phyloP scores from a whole-genome alignment of 2,329 filamentous ascomycete species.

The Kalaharituber pfeilii region DNA sequence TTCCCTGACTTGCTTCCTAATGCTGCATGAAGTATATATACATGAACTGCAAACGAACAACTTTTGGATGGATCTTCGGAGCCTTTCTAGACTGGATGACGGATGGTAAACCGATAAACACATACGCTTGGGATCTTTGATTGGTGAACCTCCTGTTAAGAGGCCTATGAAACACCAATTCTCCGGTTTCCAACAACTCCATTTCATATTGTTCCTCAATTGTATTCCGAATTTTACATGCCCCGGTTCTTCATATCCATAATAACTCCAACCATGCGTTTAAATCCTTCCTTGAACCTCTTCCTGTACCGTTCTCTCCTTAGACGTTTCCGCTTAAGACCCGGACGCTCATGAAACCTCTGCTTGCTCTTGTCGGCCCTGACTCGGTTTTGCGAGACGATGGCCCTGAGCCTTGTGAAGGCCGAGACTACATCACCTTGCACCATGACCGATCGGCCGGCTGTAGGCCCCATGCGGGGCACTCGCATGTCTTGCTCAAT shows the following conservation, averaged over 20 bases:
- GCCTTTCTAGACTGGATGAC: neutral
- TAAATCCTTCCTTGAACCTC: constrained; percentile 53
- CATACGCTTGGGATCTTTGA: neutral
- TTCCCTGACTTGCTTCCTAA: too few relatives aligned
- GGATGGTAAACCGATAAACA: neutral
- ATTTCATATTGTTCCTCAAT: neutral
- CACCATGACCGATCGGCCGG: constrained; percentile 24
- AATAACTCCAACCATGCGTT: constrained; percentile 45
- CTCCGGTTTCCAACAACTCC: neutral
- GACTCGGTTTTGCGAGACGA: constrained; percentile 40
- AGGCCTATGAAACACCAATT: neutral
- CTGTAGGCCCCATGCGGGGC: constrained; percentile 21
- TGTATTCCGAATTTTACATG: neutral
- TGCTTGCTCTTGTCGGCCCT: constrained; percentile 40
- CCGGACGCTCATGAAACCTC: constrained; percentile 56
- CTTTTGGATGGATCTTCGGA: neutral
- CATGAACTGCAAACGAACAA: too few relatives aligned
- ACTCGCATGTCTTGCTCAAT: neutral
- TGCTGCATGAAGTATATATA: constrained; percentile 1
- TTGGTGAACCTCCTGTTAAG: too few relatives aligned
- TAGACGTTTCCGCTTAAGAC: constrained; percentile 61
- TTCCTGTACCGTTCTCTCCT: constrained; percentile 49
- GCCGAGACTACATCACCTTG: constrained; percentile 33
- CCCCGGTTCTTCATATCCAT: constrained; percentile 41
- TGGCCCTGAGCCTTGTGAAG: constrained; percentile 31